These are phyloP conservation scores for Hyaloscypha bicolor DNA, from an alignment of 495 filamentous ascomycete genomes.

Conservation along the genomic window DNA sequence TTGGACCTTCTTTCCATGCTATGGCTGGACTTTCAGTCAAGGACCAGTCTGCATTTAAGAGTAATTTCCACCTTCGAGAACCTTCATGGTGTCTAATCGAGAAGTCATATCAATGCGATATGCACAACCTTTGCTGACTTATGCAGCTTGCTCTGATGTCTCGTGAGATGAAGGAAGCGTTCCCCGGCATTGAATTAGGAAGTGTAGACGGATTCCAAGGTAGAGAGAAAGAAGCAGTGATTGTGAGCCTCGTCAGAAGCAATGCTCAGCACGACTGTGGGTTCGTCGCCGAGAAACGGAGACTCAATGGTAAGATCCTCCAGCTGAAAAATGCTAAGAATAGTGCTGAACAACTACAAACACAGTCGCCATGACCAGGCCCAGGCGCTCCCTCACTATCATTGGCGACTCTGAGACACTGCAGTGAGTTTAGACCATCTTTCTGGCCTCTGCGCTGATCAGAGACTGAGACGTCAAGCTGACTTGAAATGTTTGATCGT, in stretches of 20 bases:
- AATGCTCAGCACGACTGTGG: constrained; percentile 86
- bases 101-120: constrained; percentile 4
- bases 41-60: neutral
- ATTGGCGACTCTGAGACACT: constrained; percentile 89
- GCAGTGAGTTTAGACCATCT: constrained; percentile 30
- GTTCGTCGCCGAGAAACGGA: constrained; percentile 89
- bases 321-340: neutral
- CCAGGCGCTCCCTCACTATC: constrained; percentile 85
- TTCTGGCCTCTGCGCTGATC: constrained; percentile 4
- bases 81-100: neutral
- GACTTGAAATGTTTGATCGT: constrained; percentile 27
- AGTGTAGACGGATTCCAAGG: constrained; percentile 98
- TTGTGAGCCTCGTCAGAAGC: constrained; percentile 88
- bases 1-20: neutral
- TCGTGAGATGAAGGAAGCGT: constrained; percentile 72
- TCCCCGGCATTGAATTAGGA: constrained; percentile 84
- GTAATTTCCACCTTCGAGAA: neutral
- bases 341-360: constrained; percentile 11
- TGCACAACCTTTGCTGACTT: neutral
- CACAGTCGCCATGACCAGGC: constrained; percentile 94
- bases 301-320: constrained; percentile 72
- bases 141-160: constrained; percentile 71
- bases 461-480: constrained; percentile 25
- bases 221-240: constrained; percentile 92
- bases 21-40: neutral